Evolutionary conservation across 768 basidiomycete genomes (phyloP).

Genomic region (Pholiota microspora): DNA sequence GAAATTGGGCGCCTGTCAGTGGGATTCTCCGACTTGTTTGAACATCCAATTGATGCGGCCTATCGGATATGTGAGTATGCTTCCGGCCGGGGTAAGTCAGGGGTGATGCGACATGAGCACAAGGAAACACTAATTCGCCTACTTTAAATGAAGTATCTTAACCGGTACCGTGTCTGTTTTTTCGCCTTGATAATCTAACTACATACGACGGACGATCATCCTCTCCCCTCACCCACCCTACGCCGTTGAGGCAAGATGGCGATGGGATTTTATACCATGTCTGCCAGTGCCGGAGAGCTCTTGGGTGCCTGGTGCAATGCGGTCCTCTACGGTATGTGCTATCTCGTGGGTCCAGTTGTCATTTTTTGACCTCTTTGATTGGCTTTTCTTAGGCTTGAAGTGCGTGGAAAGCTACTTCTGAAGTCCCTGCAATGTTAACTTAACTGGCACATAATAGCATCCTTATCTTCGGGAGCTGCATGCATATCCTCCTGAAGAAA

Average conservation of each 20-base stretch:
- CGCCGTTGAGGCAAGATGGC: background rate
- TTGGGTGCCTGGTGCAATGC: conserved; percentile 8
- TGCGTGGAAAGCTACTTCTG: background rate
- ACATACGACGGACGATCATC: background rate
- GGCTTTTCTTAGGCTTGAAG: conserved; percentile 1
- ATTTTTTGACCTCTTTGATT: too few relatives aligned
- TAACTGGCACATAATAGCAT: background rate
- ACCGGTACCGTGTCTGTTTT: background rate
- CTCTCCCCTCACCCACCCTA: background rate
- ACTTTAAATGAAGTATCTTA: background rate
- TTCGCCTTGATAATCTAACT: too few relatives aligned
- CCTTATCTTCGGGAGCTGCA: conserved; percentile 2
- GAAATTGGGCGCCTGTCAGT: too few relatives aligned
- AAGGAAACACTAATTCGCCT: background rate
- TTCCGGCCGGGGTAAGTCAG: background rate
- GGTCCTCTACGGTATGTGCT: background rate
- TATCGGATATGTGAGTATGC: background rate
- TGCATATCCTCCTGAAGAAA: conserved; percentile 1
- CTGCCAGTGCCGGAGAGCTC: conserved; percentile 4
- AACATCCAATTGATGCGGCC: background rate
- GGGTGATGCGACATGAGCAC: background rate
- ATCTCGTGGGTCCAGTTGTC: too few relatives aligned
- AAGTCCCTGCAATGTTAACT: background rate
- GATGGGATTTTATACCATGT: conserved; percentile 6
- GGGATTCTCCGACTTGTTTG: background rate